Evolutionary conservation across 1,284 basidiomycete genomes (phyloP), one percentile per base, ranked within the genome.

Genomic region (Schizophyllum amplum): DNA sequence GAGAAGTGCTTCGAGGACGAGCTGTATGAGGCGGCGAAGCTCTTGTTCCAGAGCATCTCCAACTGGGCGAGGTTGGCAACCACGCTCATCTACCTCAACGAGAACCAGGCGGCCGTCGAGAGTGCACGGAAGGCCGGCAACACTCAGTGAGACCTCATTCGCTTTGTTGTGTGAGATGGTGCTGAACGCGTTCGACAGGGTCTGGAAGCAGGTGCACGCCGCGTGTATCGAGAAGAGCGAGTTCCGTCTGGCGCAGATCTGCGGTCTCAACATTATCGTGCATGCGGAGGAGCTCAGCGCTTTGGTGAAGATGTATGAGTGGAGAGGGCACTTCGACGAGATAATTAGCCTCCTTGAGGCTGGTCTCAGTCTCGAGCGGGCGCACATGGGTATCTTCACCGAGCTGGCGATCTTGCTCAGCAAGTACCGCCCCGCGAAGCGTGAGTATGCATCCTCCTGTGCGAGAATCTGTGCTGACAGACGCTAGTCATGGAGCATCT

Each of bases 171-270:
- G 13, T 42, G 11, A 50, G 48, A 11, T n/a, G 22, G 56, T 47
- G 55, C 46, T 26, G 15, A 42, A n/a, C 2, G 33, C 33, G 51
- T 66, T 55, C 26, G 7, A 4, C 60, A 91, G 90, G 73, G 97
- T 99, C n/a, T 99, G 97, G 97, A 98, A 98, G 76, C 97, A 99
- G 72, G 97, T 99, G 59, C 96, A 99, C 65, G 92, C 94, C 22
- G 97, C 97, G 47, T 99, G 97, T 75, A 86, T 99, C 57, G 94
- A 97, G 78, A 98, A 98, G 78, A 77, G 83, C 62, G 97, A 99
- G 71, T 99, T 98, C 84, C 90, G 94, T 64, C 73, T 98, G 67
- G 95, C 97, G 20, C 95, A 99, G 82, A 98, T 99, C 67, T 97
- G 94, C 72, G 95, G 94, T 82, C 85, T 98, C 62, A 93, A 98